Evolutionary conservation across 805 yeast genomes (phyloP), one percentile per base, ranked within the genome.

Genomic region (Naumovozyma castellii): DNA sequence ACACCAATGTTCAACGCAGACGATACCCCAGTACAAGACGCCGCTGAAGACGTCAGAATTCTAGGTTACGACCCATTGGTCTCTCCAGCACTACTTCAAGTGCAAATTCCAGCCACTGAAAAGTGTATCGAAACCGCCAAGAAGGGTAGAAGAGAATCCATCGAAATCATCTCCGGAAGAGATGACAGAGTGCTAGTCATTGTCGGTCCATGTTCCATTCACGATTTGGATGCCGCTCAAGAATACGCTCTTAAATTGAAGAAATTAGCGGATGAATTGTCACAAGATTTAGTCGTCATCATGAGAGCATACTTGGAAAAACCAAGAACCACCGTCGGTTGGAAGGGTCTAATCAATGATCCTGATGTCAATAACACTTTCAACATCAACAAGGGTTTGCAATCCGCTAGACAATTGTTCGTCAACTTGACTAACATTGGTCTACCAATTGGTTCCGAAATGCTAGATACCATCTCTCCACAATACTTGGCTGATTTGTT

Each of bases 261-360:
- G 61, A 67, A 67, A 43, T 67, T 85, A 41, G 69, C 86, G 29
- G 82, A 78, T 29, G 84, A 84, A 62, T 73, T 84, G 47, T 64
- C 77, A 45, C 76, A 71, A 40, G 97, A 90, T 49, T 71, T 90
- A 41, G 82, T 80, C 41, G 75, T 90, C 43, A 75, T 90, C 48
- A 90, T 90, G 98, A 82, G 98, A 70, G 97, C 97, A 5, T 90
- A 90, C 73, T 73, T 90, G 51, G 98, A 90, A 68, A 90, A 90
- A 67, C 98, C 98, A 56, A 82, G 98, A 72, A 90, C 98, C 47
- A 90, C 97, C 18, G 97, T 90, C 40, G 98, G 98, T 49, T 90
- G 98, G 98, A 90, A 90, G 67, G 98, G 98, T 55, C 72, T 90
- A 56, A 87, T 90, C 61, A 90, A 90, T 64, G 98, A 90, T 66